Percentiles rank a stretch among this genome's conserved stretches.
Evolutionary conservation across 2,329 filamentous ascomycete species (phyloP).

Genomic region (Neonectria coccinea): DNA sequence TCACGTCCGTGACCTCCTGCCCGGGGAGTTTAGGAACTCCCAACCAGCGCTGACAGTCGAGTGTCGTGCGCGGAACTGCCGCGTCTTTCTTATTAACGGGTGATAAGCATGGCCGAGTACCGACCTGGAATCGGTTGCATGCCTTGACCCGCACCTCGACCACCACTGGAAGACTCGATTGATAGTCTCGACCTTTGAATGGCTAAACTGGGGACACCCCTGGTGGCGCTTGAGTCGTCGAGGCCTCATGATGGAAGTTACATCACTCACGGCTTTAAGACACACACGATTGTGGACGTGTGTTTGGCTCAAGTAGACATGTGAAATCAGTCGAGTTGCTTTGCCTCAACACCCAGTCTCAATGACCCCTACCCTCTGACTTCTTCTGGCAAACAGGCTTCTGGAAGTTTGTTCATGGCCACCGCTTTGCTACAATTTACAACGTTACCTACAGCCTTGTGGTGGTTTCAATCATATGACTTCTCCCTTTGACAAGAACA

Average conservation of each 20-base stretch:
- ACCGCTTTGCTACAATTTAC: not conserved
- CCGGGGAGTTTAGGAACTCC: not conserved
- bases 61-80: not conserved
- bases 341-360: not conserved
- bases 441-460: constrained; percentile 13
- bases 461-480: not conserved
- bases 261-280: not conserved
- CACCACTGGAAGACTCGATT: not conserved
- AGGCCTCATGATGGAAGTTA: constrained; percentile 3
- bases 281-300: not conserved
- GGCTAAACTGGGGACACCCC: constrained; percentile 8
- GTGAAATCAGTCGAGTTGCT: constrained; percentile 2
- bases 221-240: constrained; percentile 6
- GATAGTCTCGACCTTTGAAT: not conserved
- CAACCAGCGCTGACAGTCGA: not conserved
- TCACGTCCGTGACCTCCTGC: constrained; percentile 21
- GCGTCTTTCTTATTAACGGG: not conserved
- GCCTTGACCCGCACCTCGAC: constrained; percentile 13
- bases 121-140: constrained; percentile 8
- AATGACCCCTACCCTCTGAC: not conserved
- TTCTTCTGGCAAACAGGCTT: not conserved
- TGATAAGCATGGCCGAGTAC: not conserved
- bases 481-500: constrained; percentile 8
- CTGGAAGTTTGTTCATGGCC: no score
- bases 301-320: constrained; percentile 1